phyloP scores from a whole-genome alignment of 2,329 filamentous ascomycete species.

The Coleophoma crateriformis region DNA sequence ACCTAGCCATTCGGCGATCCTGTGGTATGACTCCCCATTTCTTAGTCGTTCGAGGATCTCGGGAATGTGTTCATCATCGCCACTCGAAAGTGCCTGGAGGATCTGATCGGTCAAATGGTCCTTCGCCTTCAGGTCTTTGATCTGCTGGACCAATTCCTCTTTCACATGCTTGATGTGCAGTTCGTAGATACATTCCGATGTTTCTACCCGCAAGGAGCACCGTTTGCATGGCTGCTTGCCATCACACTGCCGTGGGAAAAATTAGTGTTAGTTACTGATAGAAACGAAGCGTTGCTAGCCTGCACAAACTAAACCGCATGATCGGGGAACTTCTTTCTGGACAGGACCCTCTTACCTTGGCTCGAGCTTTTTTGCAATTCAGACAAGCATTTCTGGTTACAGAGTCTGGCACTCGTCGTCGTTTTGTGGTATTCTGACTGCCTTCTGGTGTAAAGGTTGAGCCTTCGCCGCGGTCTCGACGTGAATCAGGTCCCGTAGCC shows the following conservation, averaged over 20 bases:
- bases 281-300: no score
- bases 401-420: slow-evolving; percentile 25
- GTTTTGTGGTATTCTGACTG: slow-evolving; percentile 16
- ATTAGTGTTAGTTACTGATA: no score
- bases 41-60: slow-evolving; percentile 24
- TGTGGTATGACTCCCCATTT: slow-evolving; percentile 21
- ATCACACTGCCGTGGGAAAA: slow-evolving; percentile 22
- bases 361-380: slow-evolving; percentile 28
- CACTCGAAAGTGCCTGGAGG: slow-evolving; percentile 19
- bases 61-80: slow-evolving; percentile 23
- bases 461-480: slow-evolving; percentile 12
- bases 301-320: neutral
- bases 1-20: slow-evolving; percentile 23
- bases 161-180: slow-evolving; percentile 29
- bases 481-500: slow-evolving; percentile 17
- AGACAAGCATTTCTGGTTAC: slow-evolving; percentile 29
- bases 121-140: slow-evolving; percentile 23
- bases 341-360: slow-evolving; percentile 24
- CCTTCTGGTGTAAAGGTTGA: slow-evolving; percentile 9
- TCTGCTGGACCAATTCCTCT: slow-evolving; percentile 25
- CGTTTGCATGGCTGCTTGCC: slow-evolving; percentile 26
- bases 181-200: slow-evolving; percentile 25
- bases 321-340: neutral
- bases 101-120: slow-evolving; percentile 23
- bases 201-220: slow-evolving; percentile 20